Evolutionary conservation across 1,284 basidiomycete species (phyloP).

Genomic region (Tylopilus orsonianus): DNA sequence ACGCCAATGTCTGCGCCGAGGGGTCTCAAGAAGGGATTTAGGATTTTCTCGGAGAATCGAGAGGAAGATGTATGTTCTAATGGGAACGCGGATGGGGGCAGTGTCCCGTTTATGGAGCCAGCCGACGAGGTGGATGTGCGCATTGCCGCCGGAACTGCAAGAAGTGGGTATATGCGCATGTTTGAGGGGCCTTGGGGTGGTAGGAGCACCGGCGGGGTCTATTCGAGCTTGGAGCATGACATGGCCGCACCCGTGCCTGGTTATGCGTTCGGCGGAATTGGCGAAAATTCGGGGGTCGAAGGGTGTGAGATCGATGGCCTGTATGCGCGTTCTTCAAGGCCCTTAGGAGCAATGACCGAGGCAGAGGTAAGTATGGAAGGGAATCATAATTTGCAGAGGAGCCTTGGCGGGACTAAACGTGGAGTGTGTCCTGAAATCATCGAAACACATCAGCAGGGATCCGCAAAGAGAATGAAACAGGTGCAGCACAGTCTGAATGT

Average conservation of each 20-base stretch:
- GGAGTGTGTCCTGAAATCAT: conserved; percentile 13
- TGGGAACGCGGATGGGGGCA: background rate
- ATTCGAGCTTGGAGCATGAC: conserved; percentile 8
- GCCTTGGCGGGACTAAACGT: conserved; percentile 16
- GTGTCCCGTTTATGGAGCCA: conserved; percentile 4
- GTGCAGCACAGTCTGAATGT: conserved; percentile 19
- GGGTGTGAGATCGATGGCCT: conserved; percentile 1
- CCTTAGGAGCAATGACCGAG: conserved; percentile 11
- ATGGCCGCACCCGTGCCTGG: conserved; percentile 20
- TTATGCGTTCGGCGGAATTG: conserved; percentile 8
- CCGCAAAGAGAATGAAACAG: conserved; percentile 19
- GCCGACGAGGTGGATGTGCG: conserved; percentile 6
- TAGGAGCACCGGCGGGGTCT: conserved; percentile 1
- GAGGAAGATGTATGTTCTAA: conserved; percentile 4
- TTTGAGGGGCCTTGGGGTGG: conserved; percentile 10
- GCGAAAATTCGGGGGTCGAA: background rate
- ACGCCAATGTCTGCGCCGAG: conserved; percentile 23
- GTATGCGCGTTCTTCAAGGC: conserved; percentile 9
- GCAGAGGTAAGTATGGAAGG: conserved; percentile 8
- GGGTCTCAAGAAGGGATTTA: conserved; percentile 12
- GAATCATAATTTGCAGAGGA: background rate
- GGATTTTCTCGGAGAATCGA: conserved; percentile 2
- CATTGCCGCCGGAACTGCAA: background rate
- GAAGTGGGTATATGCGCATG: conserved; percentile 29
- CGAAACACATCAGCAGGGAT: conserved; percentile 9